Percentiles rank a stretch among this genome's conserved stretches.
Conservation (phyloP, 2,329 filamentous ascomycete genomes). For the Cladosporium velox region DNA sequence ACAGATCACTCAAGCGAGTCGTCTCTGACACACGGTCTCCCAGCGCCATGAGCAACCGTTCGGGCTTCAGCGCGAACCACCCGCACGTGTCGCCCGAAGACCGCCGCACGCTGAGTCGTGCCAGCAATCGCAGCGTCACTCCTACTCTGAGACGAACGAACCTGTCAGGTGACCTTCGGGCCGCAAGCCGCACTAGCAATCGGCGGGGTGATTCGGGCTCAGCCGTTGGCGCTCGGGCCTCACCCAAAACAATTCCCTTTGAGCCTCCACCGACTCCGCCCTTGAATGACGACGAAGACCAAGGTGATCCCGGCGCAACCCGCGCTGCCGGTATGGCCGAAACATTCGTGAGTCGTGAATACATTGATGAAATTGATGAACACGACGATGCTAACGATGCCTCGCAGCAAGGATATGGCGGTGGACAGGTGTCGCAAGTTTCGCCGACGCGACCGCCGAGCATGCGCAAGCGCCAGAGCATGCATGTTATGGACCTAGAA, state of each 20-base stretch:
- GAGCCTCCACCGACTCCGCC: constrained; percentile 51
- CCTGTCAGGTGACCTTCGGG: constrained; percentile 75
- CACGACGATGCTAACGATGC: constrained; percentile 27
- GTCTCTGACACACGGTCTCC: constrained; percentile 41
- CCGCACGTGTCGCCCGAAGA: constrained; percentile 47
- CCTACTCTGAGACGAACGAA: constrained; percentile 71
- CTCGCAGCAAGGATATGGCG: constrained; percentile 85
- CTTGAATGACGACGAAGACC: constrained; percentile 64
- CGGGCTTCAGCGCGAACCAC: constrained; percentile 41
- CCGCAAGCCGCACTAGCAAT: constrained; percentile 54
- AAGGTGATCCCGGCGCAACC: constrained; percentile 84
- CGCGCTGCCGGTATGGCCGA: constrained; percentile 85
- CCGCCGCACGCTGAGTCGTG: constrained; percentile 63
- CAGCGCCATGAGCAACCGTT: constrained; percentile 49
- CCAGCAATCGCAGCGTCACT: constrained; percentile 60
- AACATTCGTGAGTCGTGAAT: constrained; percentile 75
- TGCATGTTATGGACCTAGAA: constrained; percentile 91
- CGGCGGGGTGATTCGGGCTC: constrained; percentile 53
- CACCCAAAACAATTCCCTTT: constrained; percentile 42
- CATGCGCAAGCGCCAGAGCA: constrained; percentile 95
- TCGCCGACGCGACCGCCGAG: constrained; percentile 93
- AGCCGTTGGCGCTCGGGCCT: constrained; percentile 39
- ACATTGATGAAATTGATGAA: constrained; percentile 13
- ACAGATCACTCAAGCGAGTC: constrained; percentile 34
- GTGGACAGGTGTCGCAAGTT: constrained; percentile 76